Evolutionary conservation across 352 stramenopile genomes (phyloP), one percentile per base, ranked within the genome.

Genomic region (Phytophthora citrophthora): DNA sequence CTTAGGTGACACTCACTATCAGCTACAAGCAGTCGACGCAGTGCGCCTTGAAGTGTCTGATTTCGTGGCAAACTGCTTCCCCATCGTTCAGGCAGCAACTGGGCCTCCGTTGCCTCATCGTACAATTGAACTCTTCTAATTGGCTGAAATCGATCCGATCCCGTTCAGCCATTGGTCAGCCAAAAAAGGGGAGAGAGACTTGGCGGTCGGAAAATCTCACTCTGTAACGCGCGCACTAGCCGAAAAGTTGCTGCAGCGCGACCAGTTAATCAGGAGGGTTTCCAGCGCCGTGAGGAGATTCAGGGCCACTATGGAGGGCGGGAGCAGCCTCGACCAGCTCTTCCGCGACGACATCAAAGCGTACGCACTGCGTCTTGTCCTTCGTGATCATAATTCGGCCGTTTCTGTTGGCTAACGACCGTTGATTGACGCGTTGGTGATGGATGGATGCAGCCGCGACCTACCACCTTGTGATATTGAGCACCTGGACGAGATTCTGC

Each of bases 391-490:
- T 38, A 26, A 38, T 15, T 32, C n/a, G 18, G 43, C 65, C 40
- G 50, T 63, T 64, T 61, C 38, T 47, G 54, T 53, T 60, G 44
- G 43, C 32, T 56, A 52, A 59, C 40, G 39, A 51, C 54, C 27
- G 20, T 58, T 70, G 20, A 60, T 54, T 64, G 52, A 46, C 40
- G 27, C 4, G 12, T 44, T 58, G 29, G 29, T 34, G 29, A 50
- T 66, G 18, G 41, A 34, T 56, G 11, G 61, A 12, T 57, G 27
- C 62, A 90, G 79, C 39, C 69, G 66, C 20, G 82, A 91, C 44
- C 64, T 93, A 32, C 84, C 84, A 46, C 70, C 80, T 24, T 90
- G 81, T 54, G 80, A 89, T 20, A 13, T 90, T 12, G 84, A 91
- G 54, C 76, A 83, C 32, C 63, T 93, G 39, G 75, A 89, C 36